phyloP scores from a whole-genome alignment of 1,284 basidiomycete genomes.

The Apiotrichum akiyoshidainum region DNA sequence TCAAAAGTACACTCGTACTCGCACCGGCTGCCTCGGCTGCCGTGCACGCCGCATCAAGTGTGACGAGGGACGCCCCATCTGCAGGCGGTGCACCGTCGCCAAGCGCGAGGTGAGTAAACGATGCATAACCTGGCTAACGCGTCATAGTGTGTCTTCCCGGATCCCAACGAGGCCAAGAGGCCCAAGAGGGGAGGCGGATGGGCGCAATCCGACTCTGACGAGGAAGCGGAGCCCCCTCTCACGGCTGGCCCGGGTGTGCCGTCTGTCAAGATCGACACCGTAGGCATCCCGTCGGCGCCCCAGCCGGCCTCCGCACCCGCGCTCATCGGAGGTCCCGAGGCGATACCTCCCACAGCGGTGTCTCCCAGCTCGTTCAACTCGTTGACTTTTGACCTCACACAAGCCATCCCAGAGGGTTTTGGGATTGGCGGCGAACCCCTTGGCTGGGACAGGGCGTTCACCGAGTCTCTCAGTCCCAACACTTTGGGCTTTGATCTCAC shows the following conservation, averaged over 20 bases:
- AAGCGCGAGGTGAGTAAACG: slow-evolving; percentile 39
- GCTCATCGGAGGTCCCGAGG: not conserved
- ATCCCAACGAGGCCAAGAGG: slow-evolving; percentile 6
- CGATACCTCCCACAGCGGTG: not conserved
- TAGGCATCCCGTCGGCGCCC: not conserved
- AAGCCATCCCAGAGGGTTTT: slow-evolving; percentile 15
- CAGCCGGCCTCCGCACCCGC: slow-evolving; percentile 1
- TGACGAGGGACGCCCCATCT: slow-evolving; percentile 44
- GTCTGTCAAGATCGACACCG: not conserved
- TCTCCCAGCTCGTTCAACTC: not conserved
- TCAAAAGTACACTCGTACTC: slow-evolving; percentile 45
- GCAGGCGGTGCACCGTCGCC: slow-evolving; percentile 42
- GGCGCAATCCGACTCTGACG: slow-evolving; percentile 10
- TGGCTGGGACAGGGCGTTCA: slow-evolving; percentile 14
- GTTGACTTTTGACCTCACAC: slow-evolving; percentile 11
- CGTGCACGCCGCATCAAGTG: slow-evolving; percentile 46
- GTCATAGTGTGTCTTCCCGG: slow-evolving; percentile 11
- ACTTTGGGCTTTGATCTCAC: slow-evolving; percentile 1
- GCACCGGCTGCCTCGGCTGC: slow-evolving; percentile 47
- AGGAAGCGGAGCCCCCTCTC: slow-evolving; percentile 5
- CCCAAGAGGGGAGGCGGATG: slow-evolving; percentile 15
- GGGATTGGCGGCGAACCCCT: slow-evolving; percentile 10
- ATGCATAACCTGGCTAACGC: not conserved
- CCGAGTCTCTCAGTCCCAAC: slow-evolving; percentile 1
- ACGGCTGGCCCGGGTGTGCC: not conserved